Evolutionary conservation across 805 yeast species (phyloP), one percentile per base, ranked within the genome.

Genomic region (Torulaspora quercuum): DNA sequence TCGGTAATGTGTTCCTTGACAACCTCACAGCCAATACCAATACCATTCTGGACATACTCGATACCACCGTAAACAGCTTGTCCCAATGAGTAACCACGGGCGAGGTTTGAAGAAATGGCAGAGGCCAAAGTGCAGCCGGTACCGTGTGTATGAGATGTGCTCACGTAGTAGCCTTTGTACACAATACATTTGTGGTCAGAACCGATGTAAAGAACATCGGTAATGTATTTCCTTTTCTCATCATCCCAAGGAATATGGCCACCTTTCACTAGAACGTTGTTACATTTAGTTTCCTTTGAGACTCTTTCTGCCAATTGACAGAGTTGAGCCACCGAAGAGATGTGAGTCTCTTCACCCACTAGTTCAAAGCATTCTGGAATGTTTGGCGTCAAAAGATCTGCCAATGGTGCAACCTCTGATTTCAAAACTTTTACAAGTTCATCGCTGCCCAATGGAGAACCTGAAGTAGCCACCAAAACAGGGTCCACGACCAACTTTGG

Each of bases 41-140:
- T 79, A 1, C 83, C 89, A 37, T 68, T 66, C 46, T 79, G 87
- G 9, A 86, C 78, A 52, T 75, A 88, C 44, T 72, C 72, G 31
- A 85, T 72, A 0, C 82, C 76, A 13, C 69, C 62, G 6, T 68
- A 67, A 6, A 83, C 72, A 0, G 95, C 67, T 2, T 67, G 68
- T 3, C 49, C 45, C 6, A 84, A 50, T 0, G 64, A 21, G 22
- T 53, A 46, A 0, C 80, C 80, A 22, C 67, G 67, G 3, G 95
- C 89, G 16, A 86, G 48, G 48, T 82, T 76, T 2, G 92, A 78
- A 0, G 92, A 80, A 44, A 88, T 80, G 0, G 95, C 72, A 0
- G 95, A 79, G 0, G 94, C 78, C 33, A 88, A 66, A 0, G 95
- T 83, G 60, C 96, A 88, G 1, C 96, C 96, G 3, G 95, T 85